Base-by-base conservation (phyloP, 1,284 basidiomycete genomes). In the Rhodotorula sp. region DNA sequence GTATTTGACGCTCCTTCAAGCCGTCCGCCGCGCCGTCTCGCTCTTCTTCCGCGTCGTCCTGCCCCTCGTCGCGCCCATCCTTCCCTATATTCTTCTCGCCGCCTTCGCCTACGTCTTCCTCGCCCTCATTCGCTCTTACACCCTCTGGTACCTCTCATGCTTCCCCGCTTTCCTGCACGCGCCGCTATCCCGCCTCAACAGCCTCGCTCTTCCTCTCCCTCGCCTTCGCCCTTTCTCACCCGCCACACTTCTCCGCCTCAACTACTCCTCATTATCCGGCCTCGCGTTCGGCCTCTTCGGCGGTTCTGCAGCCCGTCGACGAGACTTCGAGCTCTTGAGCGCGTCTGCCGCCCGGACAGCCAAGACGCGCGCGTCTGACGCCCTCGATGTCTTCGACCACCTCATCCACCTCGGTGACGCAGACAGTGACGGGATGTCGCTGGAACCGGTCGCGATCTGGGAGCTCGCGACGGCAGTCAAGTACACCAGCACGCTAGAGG, bases 381-480 rank as follows among this genome's bases (percentile, higher is more conserved):
- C 77, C 15, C 58, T 76, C 29, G 73, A 76, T 44, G 67, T 78
- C 39, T 78, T 78, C 44, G 68, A 77, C 17, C 72, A 73, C 19
- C 62, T 78, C 20, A n/a, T 75, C 24, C 48, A 62, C 15, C 66
- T 78, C 70, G 39, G 39, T 9, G 19, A 52, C 20, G 60, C 60
- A 6, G 67, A 74, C 20, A 64, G 67, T 13, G 55, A 47, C 15
- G 68, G 66, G 0, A 36, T 76, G 32, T 59, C 54, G 2, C 48
- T 78, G 49, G 72, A 78, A 34, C 77, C 76, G 5, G 71, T 73
- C 5, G 76, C 76, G 60, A 67, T 73, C 36, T 76, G 76, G 71
- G 77, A 77, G 54, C 63, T 78, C 9, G 66, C 74, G n/a, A 69
- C 74, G 0, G 77, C 77, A 10, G 72, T 78, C 39, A 62, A 68